Conservation (phyloP, 371 early-diverging fungal species). For the Zancudomyces culisetae region DNA sequence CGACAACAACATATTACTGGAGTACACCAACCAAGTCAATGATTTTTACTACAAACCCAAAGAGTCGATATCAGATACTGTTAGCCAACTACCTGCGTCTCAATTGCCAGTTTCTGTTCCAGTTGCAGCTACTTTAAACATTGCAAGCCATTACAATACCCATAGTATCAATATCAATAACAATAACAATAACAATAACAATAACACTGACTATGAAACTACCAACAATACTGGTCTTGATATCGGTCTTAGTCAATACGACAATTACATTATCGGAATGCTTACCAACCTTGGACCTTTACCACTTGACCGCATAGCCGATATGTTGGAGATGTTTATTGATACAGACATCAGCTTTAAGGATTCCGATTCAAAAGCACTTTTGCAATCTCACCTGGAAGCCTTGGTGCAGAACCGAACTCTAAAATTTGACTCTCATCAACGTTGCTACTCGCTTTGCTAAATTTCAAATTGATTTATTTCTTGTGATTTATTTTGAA, state of each 20-base stretch:
- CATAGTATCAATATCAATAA: too few species aligned
- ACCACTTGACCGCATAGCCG: constrained; percentile 24
- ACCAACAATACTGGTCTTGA: too few species aligned
- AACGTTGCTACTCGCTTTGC: neutral
- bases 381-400: neutral
- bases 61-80: too few species aligned
- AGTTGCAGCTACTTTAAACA: too few species aligned
- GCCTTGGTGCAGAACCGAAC: neutral
- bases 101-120: too few species aligned
- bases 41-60: too few species aligned
- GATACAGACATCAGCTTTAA: constrained; percentile 12
- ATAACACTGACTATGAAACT: too few species aligned
- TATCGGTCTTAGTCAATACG: constrained; percentile 8
- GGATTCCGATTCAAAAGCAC: neutral
- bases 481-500: neutral
- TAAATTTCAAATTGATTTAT: neutral
- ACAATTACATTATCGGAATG: constrained; percentile 25
- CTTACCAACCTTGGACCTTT: constrained; percentile 27
- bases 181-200: too few species aligned
- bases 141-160: too few species aligned
- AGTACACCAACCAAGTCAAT: too few species aligned
- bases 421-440: neutral
- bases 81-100: too few species aligned
- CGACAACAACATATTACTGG: too few species aligned
- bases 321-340: constrained; percentile 28